Evolutionary conservation across 179 eudicot species (phyloP).

Genomic region (Silene vulgaris): DNA sequence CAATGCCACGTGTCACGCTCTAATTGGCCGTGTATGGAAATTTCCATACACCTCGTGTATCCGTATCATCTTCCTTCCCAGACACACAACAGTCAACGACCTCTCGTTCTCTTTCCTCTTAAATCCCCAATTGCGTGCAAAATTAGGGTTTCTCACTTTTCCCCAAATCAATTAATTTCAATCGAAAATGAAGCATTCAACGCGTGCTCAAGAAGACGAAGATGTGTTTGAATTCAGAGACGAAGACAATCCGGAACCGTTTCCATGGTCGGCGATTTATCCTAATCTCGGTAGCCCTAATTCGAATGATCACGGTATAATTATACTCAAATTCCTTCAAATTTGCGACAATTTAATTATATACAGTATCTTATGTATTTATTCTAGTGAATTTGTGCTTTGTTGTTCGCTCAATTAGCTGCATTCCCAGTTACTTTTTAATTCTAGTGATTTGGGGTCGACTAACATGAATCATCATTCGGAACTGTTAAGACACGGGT

Average conservation of each 20-base stretch:
- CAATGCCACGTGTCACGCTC: too few relatives aligned
- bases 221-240: conserved; percentile 43
- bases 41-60: too few relatives aligned
- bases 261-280: conserved; percentile 7
- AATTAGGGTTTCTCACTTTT: conserved; percentile 20
- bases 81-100: conserved; percentile 7
- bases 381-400: not conserved
- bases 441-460: not conserved
- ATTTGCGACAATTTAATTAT: conserved; percentile 26
- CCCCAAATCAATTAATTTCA: not conserved
- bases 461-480: not conserved
- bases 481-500: not conserved
- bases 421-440: not conserved
- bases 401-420: not conserved
- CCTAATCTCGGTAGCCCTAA: conserved; percentile 35
- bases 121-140: not conserved
- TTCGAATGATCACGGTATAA: conserved; percentile 22
- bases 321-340: conserved; percentile 43
- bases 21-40: too few relatives aligned
- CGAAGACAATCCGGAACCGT: conserved; percentile 33
- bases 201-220: conserved; percentile 10
- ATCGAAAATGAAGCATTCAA: conserved; percentile 21
- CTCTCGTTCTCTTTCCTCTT: not conserved
- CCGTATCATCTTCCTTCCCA: too few relatives aligned
- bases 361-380: not conserved